Conservation (phyloP, 202 grass and related monocot genomes). For the Musa balbisiana region DNA sequence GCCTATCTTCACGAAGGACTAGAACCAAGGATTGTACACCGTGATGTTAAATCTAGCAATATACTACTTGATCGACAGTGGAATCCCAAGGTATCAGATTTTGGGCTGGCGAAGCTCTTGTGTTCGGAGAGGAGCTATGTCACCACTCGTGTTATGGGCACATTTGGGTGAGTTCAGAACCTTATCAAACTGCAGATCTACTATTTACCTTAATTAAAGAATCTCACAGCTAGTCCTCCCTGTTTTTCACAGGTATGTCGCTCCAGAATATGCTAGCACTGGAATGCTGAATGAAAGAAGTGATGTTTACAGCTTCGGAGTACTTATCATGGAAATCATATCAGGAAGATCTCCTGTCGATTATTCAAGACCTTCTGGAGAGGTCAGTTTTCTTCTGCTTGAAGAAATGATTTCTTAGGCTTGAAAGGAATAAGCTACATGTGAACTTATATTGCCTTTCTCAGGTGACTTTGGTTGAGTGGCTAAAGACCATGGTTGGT, state of each 20-base stretch:
- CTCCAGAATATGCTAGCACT: slow-evolving; percentile 9
- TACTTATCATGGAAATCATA: slow-evolving; percentile 12
- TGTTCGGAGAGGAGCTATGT: slow-evolving; percentile 7
- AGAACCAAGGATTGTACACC: slow-evolving; percentile 9
- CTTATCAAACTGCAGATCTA: not conserved
- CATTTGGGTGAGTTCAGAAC: not conserved
- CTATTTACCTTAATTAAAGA: not conserved
- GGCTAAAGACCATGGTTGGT: slow-evolving; percentile 10
- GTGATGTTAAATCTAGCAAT: slow-evolving; percentile 6
- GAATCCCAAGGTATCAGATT: slow-evolving; percentile 14
- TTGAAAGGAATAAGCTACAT: not conserved
- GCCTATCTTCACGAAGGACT: slow-evolving; percentile 11
- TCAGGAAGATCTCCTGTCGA: slow-evolving; percentile 10
- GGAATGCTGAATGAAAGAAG: slow-evolving; percentile 11
- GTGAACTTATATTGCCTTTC: not conserved
- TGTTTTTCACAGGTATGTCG: not conserved
- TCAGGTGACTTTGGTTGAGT: slow-evolving; percentile 20
- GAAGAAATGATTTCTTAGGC: not conserved
- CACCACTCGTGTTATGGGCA: slow-evolving; percentile 12
- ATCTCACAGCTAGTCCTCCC: not conserved
- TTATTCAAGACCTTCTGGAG: slow-evolving; percentile 7
- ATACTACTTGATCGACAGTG: slow-evolving; percentile 5
- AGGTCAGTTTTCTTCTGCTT: not conserved
- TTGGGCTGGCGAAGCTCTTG: slow-evolving; percentile 9
- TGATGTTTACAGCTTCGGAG: slow-evolving; percentile 15